Percentiles rank a stretch among this genome's conserved stretches.
phyloP scores from a whole-genome alignment of 192 early-diverging fungal genomes.

The Podila clonocystis region DNA sequence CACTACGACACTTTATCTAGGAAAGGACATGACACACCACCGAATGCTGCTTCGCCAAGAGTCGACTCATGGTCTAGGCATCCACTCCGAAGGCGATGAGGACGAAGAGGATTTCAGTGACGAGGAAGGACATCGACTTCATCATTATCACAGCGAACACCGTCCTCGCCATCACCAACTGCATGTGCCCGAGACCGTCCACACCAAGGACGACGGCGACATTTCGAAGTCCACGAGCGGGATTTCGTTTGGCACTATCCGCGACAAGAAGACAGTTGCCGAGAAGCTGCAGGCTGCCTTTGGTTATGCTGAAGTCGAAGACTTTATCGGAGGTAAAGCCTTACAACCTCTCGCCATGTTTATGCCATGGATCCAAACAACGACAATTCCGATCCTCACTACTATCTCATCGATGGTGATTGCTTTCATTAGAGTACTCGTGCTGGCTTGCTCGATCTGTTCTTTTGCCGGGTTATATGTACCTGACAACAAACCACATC shows the following conservation, averaged over 20 bases:
- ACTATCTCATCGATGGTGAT: background rate
- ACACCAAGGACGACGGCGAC: background rate
- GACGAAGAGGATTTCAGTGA: conserved; percentile 38
- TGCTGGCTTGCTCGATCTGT: conserved; percentile 74
- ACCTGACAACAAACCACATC: conserved; percentile 68
- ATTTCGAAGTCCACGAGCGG: conserved; percentile 16
- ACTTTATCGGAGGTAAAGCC: conserved; percentile 33
- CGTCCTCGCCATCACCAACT: background rate
- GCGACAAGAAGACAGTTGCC: conserved; percentile 36
- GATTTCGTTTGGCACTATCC: conserved; percentile 5
- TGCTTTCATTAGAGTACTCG: conserved; percentile 62
- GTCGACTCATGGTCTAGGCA: conserved; percentile 35
- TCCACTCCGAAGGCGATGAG: conserved; percentile 42
- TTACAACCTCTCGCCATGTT: background rate
- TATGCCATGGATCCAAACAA: background rate
- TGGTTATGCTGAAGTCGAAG: conserved; percentile 34
- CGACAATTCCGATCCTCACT: background rate
- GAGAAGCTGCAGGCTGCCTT: conserved; percentile 43
- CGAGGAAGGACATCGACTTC: conserved; percentile 7
- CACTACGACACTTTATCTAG: background rate
- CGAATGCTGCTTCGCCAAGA: conserved; percentile 27
- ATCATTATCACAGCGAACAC: background rate
- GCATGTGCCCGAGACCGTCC: background rate
- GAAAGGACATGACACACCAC: conserved; percentile 8
- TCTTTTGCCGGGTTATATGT: conserved; percentile 70